A percentile compares a stretch with the other conserved stretches of the same genome.
Conservation (phyloP, 2,329 filamentous ascomycete genomes). For the Nemania sp. region DNA sequence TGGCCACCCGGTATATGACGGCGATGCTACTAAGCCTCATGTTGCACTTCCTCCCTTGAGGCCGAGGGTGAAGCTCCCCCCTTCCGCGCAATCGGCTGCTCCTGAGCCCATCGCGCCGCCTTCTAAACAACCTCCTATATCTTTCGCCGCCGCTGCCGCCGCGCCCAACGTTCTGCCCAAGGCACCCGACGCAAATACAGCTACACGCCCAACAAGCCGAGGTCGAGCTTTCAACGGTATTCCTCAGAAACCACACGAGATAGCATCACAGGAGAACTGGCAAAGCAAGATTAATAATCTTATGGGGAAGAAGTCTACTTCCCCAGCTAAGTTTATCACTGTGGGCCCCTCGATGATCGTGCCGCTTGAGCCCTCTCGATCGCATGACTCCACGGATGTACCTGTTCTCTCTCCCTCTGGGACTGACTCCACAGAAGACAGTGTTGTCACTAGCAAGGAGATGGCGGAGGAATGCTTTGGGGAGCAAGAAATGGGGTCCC, state of each 20-base stretch:
- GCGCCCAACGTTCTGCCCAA: constrained; percentile 34
- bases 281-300: constrained; percentile 84
- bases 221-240: constrained; percentile 33
- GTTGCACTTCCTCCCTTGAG: constrained; percentile 72
- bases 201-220: constrained; percentile 33
- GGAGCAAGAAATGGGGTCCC: constrained; percentile 77
- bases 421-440: constrained; percentile 45
- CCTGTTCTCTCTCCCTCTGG: constrained; percentile 60
- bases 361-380: constrained; percentile 61
- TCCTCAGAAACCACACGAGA: constrained; percentile 38
- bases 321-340: constrained; percentile 61
- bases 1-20: constrained; percentile 73
- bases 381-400: constrained; percentile 65
- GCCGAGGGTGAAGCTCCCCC: constrained; percentile 82
- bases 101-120: constrained; percentile 42
- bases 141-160: constrained; percentile 48
- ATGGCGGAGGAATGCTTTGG: constrained; percentile 82
- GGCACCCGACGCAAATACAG: constrained; percentile 16
- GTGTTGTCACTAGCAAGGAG: constrained; percentile 62
- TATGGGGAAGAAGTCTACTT: constrained; percentile 64
- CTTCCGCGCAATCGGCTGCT: constrained; percentile 56
- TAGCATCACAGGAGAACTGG: constrained; percentile 59
- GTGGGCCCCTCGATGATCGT: constrained; percentile 71
- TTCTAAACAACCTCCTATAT: constrained; percentile 48
- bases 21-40: constrained; percentile 66